Base-by-base conservation (phyloP, 129 eudicot genomes). In the Rutidosis leptorrhynchoides region DNA sequence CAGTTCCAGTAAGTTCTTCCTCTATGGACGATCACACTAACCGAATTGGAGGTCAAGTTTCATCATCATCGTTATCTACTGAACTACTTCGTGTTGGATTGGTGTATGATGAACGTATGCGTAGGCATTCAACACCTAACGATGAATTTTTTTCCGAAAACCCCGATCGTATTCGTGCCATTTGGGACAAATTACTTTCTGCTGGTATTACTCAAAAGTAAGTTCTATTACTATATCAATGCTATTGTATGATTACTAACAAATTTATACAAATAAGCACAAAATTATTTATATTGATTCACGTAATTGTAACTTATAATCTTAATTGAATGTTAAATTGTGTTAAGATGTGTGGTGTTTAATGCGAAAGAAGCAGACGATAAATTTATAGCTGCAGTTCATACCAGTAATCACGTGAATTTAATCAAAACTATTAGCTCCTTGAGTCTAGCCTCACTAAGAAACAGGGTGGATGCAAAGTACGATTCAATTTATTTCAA, bases 401-500 rank as follows among this genome's bases (percentile, higher is more conserved):
- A 94, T 84, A 80, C 83, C 45, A 81, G 63, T 29, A 53, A 73
- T 9, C 99, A 94, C 72, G 80, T 94, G 25, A 77, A 86, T 19
- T 71, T 94, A 59, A 80, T 94, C 64, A 85, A 80, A 78, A 81
- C 69, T 63, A 86, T 89, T 74, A 86, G 95, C 75, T 86, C 93
- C 75, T 54, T 68, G 67, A 79, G 62, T 54, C n/a, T 65, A 53
- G 76, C 53, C 43, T 68, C 80, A 3, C 58, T 57, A 56, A 82
- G 95, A 76, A 70, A 72, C 65, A 80, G 61, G 75, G 63, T 83
- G 54, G 88, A 97, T 72, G 75, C 77, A 30, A 83, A 69, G 17
- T 84, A 65, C 68, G 84, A 89, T 77, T 89, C 99, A 7, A 82
- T 94, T 55, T 87, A 94, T 76, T 84, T 94, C 65, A 94, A 87